Base-by-base conservation (phyloP, 2,329 filamentous ascomycete species). In the Paraphoma chrysanthemicola region DNA sequence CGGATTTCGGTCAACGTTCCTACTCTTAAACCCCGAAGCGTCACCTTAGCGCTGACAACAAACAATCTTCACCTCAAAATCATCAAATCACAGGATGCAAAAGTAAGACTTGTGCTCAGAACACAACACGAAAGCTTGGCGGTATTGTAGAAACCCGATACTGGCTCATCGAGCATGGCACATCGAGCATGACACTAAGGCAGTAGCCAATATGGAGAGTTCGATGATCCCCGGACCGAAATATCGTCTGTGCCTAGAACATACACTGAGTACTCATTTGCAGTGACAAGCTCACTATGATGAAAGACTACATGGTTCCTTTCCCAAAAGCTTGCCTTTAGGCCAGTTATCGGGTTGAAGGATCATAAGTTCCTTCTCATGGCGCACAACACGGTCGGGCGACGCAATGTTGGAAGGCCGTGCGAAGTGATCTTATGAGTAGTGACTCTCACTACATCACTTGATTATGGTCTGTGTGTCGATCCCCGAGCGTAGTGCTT, bases 141-240 rank as follows among this genome's bases (percentile, higher is more conserved):
- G 43, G 23, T 43, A 16, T 8, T 57, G 46, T 57, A 57, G 46
- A 53, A 57, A 39, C 44, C 54, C 54, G 54, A 53, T 51, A 30
- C 31, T 51, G 29, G 31, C 50, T 38, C 31, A 41, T 33, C 33
- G 11, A 28, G 39, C 9, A 33, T 30, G 42, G 23, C 50, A 44
- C 31, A 41, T 33, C 33, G 11, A 28, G 39, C 9, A 33, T 30
- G 42, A 10, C 33, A 31, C 41, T 18, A 18, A 16, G 36, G 14
- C n/a, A 50, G 31, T 42, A 45, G 30, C 42, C 46, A 53, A 41
- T 47, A 12, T 41, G 17, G 29, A 53, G 23, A 39, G 18, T 12
- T 39, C 43, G 33, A 51, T 48, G 45, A 29, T 28, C 41, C 39
- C 48, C 44, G 39, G 44, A 38, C 23, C 31, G 38, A 47, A 29